These are phyloP conservation scores for Plasmodium cynomolgi DNA, from an alignment of 169 alveolate species.

Conservation along the genomic window DNA sequence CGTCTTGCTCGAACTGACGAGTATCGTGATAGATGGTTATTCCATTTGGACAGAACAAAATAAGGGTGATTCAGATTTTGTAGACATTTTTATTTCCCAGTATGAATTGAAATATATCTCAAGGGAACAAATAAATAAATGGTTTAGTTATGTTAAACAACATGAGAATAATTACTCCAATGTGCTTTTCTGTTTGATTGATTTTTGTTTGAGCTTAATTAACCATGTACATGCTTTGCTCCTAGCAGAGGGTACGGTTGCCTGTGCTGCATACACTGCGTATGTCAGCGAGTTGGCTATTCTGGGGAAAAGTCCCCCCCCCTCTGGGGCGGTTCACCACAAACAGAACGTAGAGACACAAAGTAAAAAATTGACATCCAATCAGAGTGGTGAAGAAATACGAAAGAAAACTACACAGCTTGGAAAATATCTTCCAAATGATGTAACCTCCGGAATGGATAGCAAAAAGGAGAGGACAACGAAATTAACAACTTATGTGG, in stretches of 20 bases:
- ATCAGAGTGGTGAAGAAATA: not conserved
- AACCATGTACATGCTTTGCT: not conserved
- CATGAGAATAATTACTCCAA: constrained; percentile 9
- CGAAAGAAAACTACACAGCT: not conserved
- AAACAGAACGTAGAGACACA: not conserved
- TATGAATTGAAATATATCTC: constrained; percentile 31
- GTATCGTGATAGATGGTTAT: constrained; percentile 27
- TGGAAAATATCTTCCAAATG: not conserved
- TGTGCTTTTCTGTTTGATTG: not conserved
- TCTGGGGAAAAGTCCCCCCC: not conserved
- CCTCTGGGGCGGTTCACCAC: not conserved
- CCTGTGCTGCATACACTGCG: not conserved
- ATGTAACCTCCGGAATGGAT: not conserved
- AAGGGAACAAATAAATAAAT: constrained; percentile 12
- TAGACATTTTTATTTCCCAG: constrained; percentile 13
- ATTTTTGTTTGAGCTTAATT: constrained; percentile 6
- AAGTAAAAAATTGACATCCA: not conserved
- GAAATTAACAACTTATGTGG: not conserved
- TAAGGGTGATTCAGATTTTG: not conserved
- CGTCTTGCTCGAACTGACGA: constrained; percentile 30
- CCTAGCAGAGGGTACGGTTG: not conserved
- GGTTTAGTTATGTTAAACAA: constrained; percentile 4
- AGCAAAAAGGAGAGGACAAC: not conserved
- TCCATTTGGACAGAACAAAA: constrained; percentile 1
- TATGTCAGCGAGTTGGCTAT: constrained; percentile 5